Evolutionary conservation across 176 grass and related monocot species (phyloP).

Genomic region (Areca catechu): DNA sequence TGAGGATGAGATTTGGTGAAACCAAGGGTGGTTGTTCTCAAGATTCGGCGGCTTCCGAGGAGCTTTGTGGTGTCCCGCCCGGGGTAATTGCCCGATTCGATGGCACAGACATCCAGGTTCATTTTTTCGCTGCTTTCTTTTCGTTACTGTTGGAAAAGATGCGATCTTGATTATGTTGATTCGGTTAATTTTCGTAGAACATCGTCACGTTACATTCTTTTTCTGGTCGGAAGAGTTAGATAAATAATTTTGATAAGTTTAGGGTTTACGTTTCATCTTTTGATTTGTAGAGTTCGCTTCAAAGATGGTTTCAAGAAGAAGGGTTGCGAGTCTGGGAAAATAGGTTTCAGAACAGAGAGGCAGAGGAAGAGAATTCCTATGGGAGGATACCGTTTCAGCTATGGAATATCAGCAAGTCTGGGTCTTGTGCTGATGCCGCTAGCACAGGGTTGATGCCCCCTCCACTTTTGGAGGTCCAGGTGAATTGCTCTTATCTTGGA

Average conservation of each 20-base stretch:
- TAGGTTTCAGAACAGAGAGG: constrained; percentile 43
- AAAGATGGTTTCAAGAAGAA: constrained; percentile 53
- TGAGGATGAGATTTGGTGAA: constrained; percentile 50
- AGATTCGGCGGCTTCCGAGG: constrained; percentile 40
- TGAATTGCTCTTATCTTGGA: constrained; percentile 14
- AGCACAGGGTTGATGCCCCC: constrained; percentile 88
- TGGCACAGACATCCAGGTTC: constrained; percentile 68
- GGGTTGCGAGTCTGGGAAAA: constrained; percentile 50
- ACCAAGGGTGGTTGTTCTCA: constrained; percentile 34
- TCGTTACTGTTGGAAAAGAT: neutral
- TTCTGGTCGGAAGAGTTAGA: no score
- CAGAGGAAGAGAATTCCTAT: constrained; percentile 45
- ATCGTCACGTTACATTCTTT: no score
- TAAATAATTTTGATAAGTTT: neutral
- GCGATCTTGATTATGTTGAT: no score
- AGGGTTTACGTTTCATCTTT: constrained; percentile 8
- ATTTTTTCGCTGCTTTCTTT: neutral
- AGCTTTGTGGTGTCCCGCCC: constrained; percentile 60
- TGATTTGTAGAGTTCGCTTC: constrained; percentile 42
- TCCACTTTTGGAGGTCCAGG: constrained; percentile 82
- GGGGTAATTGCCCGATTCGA: constrained; percentile 61
- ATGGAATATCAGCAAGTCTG: constrained; percentile 79
- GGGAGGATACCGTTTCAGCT: constrained; percentile 57
- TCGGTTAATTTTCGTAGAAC: no score
- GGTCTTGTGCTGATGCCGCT: constrained; percentile 69